Evolutionary conservation across 768 basidiomycete species (phyloP), one percentile per base, ranked within the genome.

Genomic region (Mycena venus): DNA sequence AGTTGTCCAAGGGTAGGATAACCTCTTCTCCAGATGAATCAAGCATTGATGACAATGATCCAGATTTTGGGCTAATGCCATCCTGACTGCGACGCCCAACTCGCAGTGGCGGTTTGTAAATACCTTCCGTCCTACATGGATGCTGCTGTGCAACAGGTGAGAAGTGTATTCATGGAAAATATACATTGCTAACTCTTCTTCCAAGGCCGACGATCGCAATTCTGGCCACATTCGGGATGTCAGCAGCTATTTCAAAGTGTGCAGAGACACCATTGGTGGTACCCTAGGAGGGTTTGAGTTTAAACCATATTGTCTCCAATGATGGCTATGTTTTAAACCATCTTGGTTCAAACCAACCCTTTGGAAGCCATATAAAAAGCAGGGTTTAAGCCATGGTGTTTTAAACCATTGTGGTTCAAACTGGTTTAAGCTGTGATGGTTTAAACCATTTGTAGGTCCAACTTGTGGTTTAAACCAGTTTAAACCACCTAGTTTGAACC

Each of bases 221-320:
- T 38, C 77, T 11, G 70, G 78, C 38, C 73, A 63, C 38, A 79
- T 88, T 10, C 84, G 86, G 6, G 80, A 80, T 27, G 75, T 90
- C 23, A 76, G 86, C 2, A 80, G 78, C 32, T 91, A 89, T 66
- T 78, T 90, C 8, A 64, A 76, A 2, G 77, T 85, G 21, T 82
- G 89, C 4, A 83, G 88, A 10, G 78, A 84, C 36, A 89, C 83
- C 2, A 81, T 85, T 44, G 88, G 85, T 0, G 82, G n/a, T n/a
- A n/a, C n/a, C n/a, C n/a, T n/a, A n/a, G n/a, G n/a, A n/a, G n/a
- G n/a, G n/a, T n/a, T n/a, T n/a, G n/a, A n/a, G n/a, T n/a, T n/a
- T n/a, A n/a, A n/a, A n/a, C 82, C 1, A 83, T 82, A 21, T 86
- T 88, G 5, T 84, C 82, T 56, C 85, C 87, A 0, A 66, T 80